Conservation (phyloP, 192 early-diverging fungal species). For the Coemansia sp. region DNA sequence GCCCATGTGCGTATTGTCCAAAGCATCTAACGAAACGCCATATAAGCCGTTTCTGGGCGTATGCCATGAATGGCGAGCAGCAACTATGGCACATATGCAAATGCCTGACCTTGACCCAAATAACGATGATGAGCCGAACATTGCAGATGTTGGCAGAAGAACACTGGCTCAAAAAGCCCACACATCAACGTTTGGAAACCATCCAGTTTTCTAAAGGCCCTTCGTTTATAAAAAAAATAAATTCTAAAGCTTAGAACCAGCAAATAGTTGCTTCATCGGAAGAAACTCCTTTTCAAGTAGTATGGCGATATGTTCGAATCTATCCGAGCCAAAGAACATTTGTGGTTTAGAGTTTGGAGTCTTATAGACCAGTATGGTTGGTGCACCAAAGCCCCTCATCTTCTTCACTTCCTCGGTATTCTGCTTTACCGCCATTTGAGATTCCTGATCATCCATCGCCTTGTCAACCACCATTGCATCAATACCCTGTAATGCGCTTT, state of each 20-base stretch:
- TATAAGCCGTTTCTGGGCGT: constrained; percentile 2
- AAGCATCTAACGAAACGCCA: not conserved
- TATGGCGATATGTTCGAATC: constrained; percentile 48
- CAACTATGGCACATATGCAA: not conserved
- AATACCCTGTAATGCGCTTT: constrained; percentile 20
- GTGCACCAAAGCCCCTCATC: constrained; percentile 37
- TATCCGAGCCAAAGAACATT: constrained; percentile 46
- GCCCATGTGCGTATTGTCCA: constrained; percentile 1
- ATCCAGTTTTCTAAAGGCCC: not conserved
- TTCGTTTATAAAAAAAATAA: constrained; percentile 1
- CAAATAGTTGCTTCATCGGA: constrained; percentile 47
- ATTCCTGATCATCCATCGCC: constrained; percentile 14
- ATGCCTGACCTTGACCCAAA: too few relatives aligned
- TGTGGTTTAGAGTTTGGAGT: constrained; percentile 15
- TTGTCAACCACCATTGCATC: constrained; percentile 18
- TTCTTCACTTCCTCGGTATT: constrained; percentile 20
- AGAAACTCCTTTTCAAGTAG: constrained; percentile 30
- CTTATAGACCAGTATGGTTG: constrained; percentile 40
- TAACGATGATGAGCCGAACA: too few relatives aligned
- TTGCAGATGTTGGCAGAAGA: too few relatives aligned
- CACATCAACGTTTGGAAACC: not conserved
- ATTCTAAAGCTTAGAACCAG: constrained; percentile 18
- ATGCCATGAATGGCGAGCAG: not conserved
- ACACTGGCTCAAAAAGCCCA: too few relatives aligned
- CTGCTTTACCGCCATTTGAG: constrained; percentile 12